Evolutionary conservation across 2,329 filamentous ascomycete genomes (phyloP).

Genomic region (Macrophomina phaseolina): DNA sequence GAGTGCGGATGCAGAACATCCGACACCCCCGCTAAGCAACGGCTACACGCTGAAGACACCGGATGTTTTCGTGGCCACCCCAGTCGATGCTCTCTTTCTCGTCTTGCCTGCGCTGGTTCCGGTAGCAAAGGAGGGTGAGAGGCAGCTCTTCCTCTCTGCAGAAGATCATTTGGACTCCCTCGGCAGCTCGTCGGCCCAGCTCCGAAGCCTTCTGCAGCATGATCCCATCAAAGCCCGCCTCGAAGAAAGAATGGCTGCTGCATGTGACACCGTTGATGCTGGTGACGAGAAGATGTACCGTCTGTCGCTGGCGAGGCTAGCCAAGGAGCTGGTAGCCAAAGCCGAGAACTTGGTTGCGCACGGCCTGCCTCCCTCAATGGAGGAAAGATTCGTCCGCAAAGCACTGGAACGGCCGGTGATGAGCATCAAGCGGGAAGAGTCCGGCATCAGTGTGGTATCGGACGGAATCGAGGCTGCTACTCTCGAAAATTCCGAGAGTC

Average conservation of each 20-base stretch:
- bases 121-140: slow-evolving; percentile 54
- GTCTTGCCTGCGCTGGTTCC: slow-evolving; percentile 73
- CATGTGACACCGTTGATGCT: slow-evolving; percentile 84
- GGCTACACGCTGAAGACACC: slow-evolving; percentile 69
- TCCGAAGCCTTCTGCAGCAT: slow-evolving; percentile 63
- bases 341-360: slow-evolving; percentile 69
- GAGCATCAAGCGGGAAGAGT: slow-evolving; percentile 66
- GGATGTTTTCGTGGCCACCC: slow-evolving; percentile 82
- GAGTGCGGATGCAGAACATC: background rate
- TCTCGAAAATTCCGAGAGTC: slow-evolving; percentile 30
- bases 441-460: slow-evolving; percentile 39
- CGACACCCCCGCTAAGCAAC: slow-evolving; percentile 18
- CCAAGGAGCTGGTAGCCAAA: slow-evolving; percentile 70
- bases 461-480: slow-evolving; percentile 34
- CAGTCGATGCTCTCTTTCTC: slow-evolving; percentile 83
- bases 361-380: slow-evolving; percentile 78
- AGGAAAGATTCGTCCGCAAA: slow-evolving; percentile 80
- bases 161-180: slow-evolving; percentile 76
- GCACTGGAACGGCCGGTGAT: slow-evolving; percentile 78
- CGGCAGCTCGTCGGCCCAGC: slow-evolving; percentile 60
- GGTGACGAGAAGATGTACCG: slow-evolving; percentile 87
- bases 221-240: slow-evolving; percentile 52
- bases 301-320: slow-evolving; percentile 73
- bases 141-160: slow-evolving; percentile 69
- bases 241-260: slow-evolving; percentile 68